Conservation (phyloP, 2,329 filamentous ascomycete genomes). For the Fusarium sp. region DNA sequence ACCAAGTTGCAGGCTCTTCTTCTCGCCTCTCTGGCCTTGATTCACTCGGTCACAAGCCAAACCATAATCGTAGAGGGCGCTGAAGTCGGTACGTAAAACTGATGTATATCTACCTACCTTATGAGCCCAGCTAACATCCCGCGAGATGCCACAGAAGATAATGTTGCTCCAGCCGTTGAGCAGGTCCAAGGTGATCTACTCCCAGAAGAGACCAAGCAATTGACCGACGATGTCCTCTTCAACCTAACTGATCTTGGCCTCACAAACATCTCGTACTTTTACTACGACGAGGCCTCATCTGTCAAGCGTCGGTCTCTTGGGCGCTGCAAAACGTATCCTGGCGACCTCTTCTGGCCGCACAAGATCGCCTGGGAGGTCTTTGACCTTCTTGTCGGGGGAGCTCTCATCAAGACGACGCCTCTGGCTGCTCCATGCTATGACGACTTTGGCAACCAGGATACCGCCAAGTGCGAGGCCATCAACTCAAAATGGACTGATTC, state of each 20-base stretch:
- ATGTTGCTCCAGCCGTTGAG: not conserved
- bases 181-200: not conserved
- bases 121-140: not conserved
- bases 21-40: not conserved
- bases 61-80: not conserved
- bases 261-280: not conserved
- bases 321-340: not conserved
- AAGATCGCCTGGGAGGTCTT: not conserved
- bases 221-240: not conserved
- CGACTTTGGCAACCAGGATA: not conserved
- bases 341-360: not conserved
- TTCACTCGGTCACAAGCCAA: not conserved
- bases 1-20: not conserved
- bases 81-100: not conserved
- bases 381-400: not conserved
- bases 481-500: not conserved
- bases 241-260: not conserved
- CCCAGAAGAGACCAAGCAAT: not conserved
- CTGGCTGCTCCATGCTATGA: not conserved
- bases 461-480: not conserved
- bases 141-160: not conserved
- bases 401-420: not conserved
- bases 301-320: not conserved
- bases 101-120: not conserved
- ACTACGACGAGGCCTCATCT: not conserved